Base-by-base conservation (phyloP, 2,329 filamentous ascomycete species). In the Cercospora brassicicola region DNA sequence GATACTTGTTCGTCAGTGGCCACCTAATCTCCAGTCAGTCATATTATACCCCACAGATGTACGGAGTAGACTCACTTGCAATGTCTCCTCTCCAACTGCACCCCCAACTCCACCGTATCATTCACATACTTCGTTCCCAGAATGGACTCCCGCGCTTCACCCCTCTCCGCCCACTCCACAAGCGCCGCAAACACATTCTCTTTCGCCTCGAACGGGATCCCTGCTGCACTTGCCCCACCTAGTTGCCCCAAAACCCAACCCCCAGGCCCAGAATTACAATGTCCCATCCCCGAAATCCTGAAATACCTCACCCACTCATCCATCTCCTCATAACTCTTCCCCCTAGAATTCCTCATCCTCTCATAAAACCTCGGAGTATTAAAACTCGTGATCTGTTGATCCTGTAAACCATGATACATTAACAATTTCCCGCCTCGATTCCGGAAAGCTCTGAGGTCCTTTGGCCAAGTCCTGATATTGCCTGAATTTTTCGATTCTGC, bases 341-440 rank as follows among this genome's bases (percentile, higher is more conserved):
- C 20, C 2, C 10, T 60, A 15, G 3, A 0, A 13, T 45, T 26
- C 13, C 36, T 15, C 2, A 78, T 62, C 11, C 78, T 67, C 10
- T 77, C 78, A 7, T 70, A 61, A n/a, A 60, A 61, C 1, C 64
- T 56, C n/a, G 56, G 55, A 3, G 64, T 61, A 26, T 66, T 30
- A 39, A 33, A 60, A 23, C 33, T 53, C 28, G 55, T 61, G 18
- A 66, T 53, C 18, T 66, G 55, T n/a, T 61, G 18, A 31, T 66
- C 64, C 4, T 42, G 33, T 4, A 33, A 23, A 18, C 64, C 64
- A 36, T 76, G 76, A 65, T 75, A 76, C 66, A 73, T 79, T 28
- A 84, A 72, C 13, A 84, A 71, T 74, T 84, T 84, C 18, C 77
- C 78, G 45, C 82, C 79, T 28, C 76, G 70, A 18, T 74, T 76